Base-by-base conservation (phyloP, 2,329 filamentous ascomycete genomes). In the Scedosporium boydii region DNA sequence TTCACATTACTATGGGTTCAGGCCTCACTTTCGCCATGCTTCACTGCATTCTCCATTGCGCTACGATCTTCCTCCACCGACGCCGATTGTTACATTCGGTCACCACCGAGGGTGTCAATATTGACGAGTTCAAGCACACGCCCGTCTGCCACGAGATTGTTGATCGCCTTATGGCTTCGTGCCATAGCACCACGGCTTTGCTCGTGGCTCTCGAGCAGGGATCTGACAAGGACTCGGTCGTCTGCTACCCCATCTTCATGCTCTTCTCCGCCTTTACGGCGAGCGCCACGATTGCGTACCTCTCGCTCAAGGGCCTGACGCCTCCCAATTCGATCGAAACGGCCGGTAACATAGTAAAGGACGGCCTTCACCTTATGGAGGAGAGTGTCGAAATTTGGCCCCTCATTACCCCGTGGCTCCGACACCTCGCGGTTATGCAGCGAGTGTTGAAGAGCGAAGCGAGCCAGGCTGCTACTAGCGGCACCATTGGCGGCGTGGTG, bases 231-330 rank as follows among this genome's bases (percentile, higher is more conserved):
- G 82, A 85, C 61, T 75, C 77, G 26, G 76, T 80, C n/a, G 75
- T 82, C n/a, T 84, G 80, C 71, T 84, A 85, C 72, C 83, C 83
- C 44, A 82, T 86, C 62, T 84, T 85, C 65, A 86, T 86, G 83
- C 75, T 86, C 12, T 86, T 86, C 70, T 82, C 83, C 0, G 80
- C 82, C 59, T 86, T 86, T 65, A 85, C 82, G 0, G 82, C 83
- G 2, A 82, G 82, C 64, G 83, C 83, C 2, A 86, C 83, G 0
- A 80, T 85, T 1, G 83, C 83, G 12, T 86, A 85, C 71, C 76
- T 86, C 34, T 84, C 82, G n/a, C 77, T 86, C 56, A 86, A 85
- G 73, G 82, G 82, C 9, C 70, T 86, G 6, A 83, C 83, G 0
- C 83, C 83, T 0, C 73, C 76, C 14, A 82, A 82, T 64, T 80